A percentile compares a stretch with the other conserved stretches of the same genome.
phyloP scores from a whole-genome alignment of 73 alveolate species.

The Breviolum minutum region DNA sequence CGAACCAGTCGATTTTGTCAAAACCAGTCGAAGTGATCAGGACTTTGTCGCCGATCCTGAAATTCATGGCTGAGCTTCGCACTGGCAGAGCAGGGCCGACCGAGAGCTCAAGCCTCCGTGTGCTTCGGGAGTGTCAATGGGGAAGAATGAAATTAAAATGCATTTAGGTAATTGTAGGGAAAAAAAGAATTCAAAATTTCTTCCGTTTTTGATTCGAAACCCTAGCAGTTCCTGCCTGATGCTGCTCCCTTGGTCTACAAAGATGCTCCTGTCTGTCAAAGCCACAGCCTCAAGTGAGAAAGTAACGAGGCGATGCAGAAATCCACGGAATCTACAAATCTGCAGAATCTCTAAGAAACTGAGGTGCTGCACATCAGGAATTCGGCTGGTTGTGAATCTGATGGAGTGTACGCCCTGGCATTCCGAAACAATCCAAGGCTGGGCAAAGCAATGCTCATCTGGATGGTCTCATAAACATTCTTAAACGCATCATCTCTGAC shows the following conservation, averaged over 20 bases:
- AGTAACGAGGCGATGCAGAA: too few relatives aligned
- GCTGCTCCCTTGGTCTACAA: conserved; percentile 83
- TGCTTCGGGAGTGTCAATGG: not conserved
- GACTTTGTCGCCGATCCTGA: not conserved
- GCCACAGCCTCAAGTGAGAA: conserved; percentile 42
- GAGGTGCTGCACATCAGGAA: not conserved
- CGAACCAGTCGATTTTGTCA: too few relatives aligned
- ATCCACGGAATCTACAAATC: too few relatives aligned
- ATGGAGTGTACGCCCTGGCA: not conserved
- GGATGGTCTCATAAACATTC: too few relatives aligned
- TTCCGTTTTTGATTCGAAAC: not conserved
- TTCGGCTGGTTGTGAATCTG: conserved; percentile 31
- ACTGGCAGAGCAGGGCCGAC: conserved; percentile 85
- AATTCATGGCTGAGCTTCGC: not conserved
- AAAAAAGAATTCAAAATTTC: not conserved
- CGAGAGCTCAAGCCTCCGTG: conserved; percentile 61
- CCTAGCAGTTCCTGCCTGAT: not conserved
- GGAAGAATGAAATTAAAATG: not conserved
- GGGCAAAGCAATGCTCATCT: too few relatives aligned
- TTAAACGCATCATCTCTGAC: too few relatives aligned
- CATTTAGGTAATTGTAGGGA: not conserved
- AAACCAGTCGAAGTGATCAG: not conserved
- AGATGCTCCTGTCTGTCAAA: not conserved
- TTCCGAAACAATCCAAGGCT: too few relatives aligned
- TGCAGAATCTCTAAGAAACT: too few relatives aligned